Evolutionary conservation across 352 stramenopile genomes (phyloP), one percentile per base, ranked within the genome.

Genomic region (Pythium myriotylum): DNA sequence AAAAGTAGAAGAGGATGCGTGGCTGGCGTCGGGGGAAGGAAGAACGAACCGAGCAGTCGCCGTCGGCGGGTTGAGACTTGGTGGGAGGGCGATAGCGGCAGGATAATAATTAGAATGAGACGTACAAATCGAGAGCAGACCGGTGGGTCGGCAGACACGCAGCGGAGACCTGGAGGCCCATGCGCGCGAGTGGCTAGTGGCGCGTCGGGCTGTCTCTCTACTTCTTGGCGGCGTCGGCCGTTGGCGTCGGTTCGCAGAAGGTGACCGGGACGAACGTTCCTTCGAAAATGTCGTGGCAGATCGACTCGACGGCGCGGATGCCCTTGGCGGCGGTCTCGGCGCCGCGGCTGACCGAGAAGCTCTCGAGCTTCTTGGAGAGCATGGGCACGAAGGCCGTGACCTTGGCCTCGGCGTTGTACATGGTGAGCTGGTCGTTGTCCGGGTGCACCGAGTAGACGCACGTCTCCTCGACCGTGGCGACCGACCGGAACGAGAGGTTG

Each of bases 221-320:
- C 35, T 67, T 62, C 29, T 23, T 53, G 27, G 23, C 58, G 14
- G 49, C 37, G 45, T 52, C 48, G 12, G 19, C 22, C n/a, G 26
- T 47, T 3, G 46, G 41, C 19, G 58, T 35, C 1, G 78, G 64
- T 33, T 91, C 81, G 52, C 84, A 94, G 20, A 84, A 70, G 12
- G 79, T 68, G 26, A 72, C 65, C 7, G 84, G 79, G 41, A 81
- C 76, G 47, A 92, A 93, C 24, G 79, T 92, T 37, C 86, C 86
- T 52, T 95, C 72, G 53, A 93, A 95, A 67, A 95, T 92, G 54
- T 95, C 82, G 43, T 88, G 74, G 72, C 86, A 95, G 66, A 95
- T 89, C 27, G 72, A 67, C 58, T 95, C 86, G 49, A 95, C 77
- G 20, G 82, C 84, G 47, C 79, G 72, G 54, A 95, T 91, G 55